Base-by-base conservation (phyloP, 495 filamentous ascomycete species). In the Xylaria palmicola region DNA sequence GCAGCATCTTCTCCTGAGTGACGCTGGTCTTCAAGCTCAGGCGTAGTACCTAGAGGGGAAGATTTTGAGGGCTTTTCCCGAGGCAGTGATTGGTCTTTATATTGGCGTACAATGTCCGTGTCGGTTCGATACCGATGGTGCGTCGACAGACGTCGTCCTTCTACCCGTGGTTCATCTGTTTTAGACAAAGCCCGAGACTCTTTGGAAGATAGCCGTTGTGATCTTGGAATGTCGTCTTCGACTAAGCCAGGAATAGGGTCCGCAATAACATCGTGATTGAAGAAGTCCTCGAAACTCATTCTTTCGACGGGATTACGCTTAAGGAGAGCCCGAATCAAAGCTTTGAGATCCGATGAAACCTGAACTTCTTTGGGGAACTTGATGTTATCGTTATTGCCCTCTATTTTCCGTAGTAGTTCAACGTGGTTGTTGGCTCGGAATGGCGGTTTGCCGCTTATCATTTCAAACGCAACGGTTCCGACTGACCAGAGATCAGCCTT, bases 401-500 rank as follows among this genome's bases (percentile, higher is more conserved):
- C 93, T 59, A 98, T 98, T 75, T 86, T 93, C 52, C 91, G 86
- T 4, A 98, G 83, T 5, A 98, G 79, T 62, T 98, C 94, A 20
- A 98, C 92, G 68, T 98, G 94, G 67, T 98, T 98, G 22, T 84
- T 83, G 1, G 94, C 94, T 51, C 91, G 84, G 74, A 97, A 98
- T 0, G 94, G 94, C 8, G 94, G 92, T 68, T 83, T 89, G 54
- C 92, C 94, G 3, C 87, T 87, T 43, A 95, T 86, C 92, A 98
- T 96, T 79, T 98, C 94, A 72, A 88, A 94, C 20, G 95, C 75
- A 8, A 98, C 94, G 5, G 95, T 97, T 34, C 94, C 94, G 37
- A 96, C 90, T 20, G 94, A 98, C 94, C 94, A 98, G 36, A 98
- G 77, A 79, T 98, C 94, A 40, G 92, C 94, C 70, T 93, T 95